Base-by-base conservation (phyloP, 2,329 filamentous ascomycete species). In the Hypocrella siamensis region DNA sequence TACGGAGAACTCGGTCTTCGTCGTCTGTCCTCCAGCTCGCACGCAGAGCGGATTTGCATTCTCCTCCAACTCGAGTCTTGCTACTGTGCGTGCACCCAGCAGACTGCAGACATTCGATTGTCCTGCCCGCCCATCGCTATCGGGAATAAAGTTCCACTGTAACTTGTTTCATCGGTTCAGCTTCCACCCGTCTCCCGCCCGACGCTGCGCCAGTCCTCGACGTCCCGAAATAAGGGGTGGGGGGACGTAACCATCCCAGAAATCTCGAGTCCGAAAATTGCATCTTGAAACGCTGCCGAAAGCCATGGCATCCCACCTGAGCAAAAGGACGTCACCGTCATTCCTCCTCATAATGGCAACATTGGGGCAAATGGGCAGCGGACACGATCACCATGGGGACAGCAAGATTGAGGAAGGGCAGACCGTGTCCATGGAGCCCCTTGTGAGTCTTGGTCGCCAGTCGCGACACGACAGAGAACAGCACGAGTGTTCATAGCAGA, bases 391-490 rank as follows among this genome's bases (percentile, higher is more conserved):
- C 48, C 56, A 60, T 40, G 51, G 54, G 41, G 55, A 56, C 31
- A 57, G 56, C 32, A 58, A 68, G 28, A 76, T 90, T 39, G 69
- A 73, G 12, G 75, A 81, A 41, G 82, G 80, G 44, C 57, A 75
- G 42, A 65, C 69, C 19, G 60, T 82, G 45, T 82, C 79, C n/a
- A 47, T 55, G 28, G 81, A 88, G 21, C 81, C 82, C 2, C 67
- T 88, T 44, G 78, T 82, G 62, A 37, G 74, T 55, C 17, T 12
- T 25, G 21, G 8, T 7, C 17, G 14, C 6, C 14, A 17, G 26
- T 5, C 11, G 12, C 17, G 12, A 15, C 16, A 17, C 15, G n/a
- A 17, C n/a, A 28, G 12, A 5, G 10, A 12, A 9, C 21, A 17
- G 19, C 19, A 15, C 24, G 10, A 18, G n/a, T n/a, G n/a, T n/a